Evolutionary conservation across 2,329 filamentous ascomycete species (phyloP).

Genomic region (Aspergillus tamarii): DNA sequence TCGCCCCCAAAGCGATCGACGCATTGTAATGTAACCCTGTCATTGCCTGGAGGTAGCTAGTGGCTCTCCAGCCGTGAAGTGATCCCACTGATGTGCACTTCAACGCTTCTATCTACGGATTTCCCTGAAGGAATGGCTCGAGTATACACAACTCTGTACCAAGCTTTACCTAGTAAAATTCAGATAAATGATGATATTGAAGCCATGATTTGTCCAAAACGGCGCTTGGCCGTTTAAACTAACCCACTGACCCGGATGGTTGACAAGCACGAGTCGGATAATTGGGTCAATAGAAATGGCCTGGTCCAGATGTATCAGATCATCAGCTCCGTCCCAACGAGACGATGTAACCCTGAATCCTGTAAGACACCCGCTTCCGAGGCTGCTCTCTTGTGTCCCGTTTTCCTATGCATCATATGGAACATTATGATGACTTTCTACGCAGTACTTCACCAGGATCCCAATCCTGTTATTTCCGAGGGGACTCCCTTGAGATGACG

Average conservation of each 20-base stretch:
- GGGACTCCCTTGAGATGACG: neutral
- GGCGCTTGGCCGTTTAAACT: no score
- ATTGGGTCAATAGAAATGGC: neutral
- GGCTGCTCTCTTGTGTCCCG: neutral
- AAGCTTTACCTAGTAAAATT: no score
- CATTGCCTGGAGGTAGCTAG: neutral
- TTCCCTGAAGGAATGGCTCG: neutral
- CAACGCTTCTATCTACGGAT: neutral
- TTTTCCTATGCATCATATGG: fast-evolving
- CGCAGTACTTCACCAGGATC: neutral
- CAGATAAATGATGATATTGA: no score
- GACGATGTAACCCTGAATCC: neutral
- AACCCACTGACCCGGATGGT: neutral
- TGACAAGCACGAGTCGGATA: neutral
- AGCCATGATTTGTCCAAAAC: no score
- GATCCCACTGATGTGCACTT: neutral
- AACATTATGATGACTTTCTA: neutral
- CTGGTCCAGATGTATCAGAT: neutral
- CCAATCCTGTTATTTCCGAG: no score
- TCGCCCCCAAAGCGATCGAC: neutral
- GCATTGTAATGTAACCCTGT: neutral
- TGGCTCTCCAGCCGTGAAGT: neutral
- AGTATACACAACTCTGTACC: neutral
- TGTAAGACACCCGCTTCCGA: neutral
- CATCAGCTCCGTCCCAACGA: neutral